A percentile compares a stretch with the other conserved stretches of the same genome.
phyloP scores from a whole-genome alignment of 495 filamentous ascomycete genomes.

The Penicillium verhagenii region DNA sequence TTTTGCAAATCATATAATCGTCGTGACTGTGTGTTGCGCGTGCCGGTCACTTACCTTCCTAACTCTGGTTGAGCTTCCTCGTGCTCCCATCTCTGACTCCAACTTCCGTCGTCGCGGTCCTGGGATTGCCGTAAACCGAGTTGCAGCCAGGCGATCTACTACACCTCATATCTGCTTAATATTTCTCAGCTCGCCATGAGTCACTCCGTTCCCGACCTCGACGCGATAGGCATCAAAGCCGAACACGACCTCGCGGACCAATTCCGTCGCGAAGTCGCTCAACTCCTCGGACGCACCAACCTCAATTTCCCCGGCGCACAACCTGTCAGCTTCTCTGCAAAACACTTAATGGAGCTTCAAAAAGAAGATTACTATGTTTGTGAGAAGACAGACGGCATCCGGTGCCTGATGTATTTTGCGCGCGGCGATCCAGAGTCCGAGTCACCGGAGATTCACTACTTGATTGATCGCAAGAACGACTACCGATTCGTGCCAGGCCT shows the following conservation, averaged over 20 bases:
- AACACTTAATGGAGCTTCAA: slow-evolving; percentile 75
- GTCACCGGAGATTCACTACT: slow-evolving; percentile 62
- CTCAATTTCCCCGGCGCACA: slow-evolving; percentile 86
- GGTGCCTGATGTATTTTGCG: slow-evolving; percentile 89
- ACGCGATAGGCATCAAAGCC: slow-evolving; percentile 59
- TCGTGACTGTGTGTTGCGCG: background rate
- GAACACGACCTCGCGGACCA: slow-evolving; percentile 53
- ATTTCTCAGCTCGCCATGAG: slow-evolving; percentile 30
- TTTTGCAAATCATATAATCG: background rate
- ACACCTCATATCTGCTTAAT: too few relatives aligned
- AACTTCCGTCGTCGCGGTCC: background rate
- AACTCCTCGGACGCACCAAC: slow-evolving; percentile 65
- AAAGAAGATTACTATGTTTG: slow-evolving; percentile 91
- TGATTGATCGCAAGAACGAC: slow-evolving; percentile 97
- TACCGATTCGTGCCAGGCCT: slow-evolving; percentile 79
- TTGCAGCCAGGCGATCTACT: too few relatives aligned
- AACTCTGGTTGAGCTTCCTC: background rate
- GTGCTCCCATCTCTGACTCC: background rate
- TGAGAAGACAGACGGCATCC: slow-evolving; percentile 96
- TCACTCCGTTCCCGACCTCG: slow-evolving; percentile 48
- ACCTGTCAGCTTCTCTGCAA: slow-evolving; percentile 81
- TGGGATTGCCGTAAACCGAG: background rate
- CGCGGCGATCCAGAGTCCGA: slow-evolving; percentile 47
- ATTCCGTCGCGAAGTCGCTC: slow-evolving; percentile 72
- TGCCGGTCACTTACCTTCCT: background rate